Evolutionary conservation across 768 basidiomycete genomes (phyloP).

Genomic region (Gyrodon lividus): DNA sequence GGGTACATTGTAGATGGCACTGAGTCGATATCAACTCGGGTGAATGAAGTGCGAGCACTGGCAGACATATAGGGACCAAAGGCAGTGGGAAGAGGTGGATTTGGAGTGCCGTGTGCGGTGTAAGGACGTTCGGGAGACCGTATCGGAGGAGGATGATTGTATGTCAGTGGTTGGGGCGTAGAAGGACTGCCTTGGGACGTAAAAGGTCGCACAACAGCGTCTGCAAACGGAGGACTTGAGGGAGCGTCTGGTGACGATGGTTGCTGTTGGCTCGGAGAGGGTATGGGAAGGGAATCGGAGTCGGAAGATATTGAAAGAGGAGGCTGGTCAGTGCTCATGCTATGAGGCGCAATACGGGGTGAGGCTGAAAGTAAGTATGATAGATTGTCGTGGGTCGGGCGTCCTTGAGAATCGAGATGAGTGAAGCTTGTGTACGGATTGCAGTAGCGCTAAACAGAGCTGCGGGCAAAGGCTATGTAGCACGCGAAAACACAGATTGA

Average conservation of each 20-base stretch:
- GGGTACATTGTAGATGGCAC: slow-evolving; percentile 20
- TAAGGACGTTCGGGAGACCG: slow-evolving; percentile 21
- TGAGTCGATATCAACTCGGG: slow-evolving; percentile 44
- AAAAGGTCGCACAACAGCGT: slow-evolving; percentile 27
- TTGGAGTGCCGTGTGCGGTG: slow-evolving; percentile 13
- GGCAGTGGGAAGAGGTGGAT: not conserved
- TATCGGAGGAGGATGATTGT: not conserved
- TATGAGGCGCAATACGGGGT: not conserved
- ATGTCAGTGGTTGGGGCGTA: slow-evolving; percentile 7
- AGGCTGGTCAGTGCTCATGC: not conserved
- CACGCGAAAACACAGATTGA: not conserved
- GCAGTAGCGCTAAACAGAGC: not conserved
- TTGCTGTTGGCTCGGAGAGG: not conserved
- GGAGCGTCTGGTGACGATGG: slow-evolving; percentile 6
- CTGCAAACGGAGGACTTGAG: slow-evolving; percentile 24
- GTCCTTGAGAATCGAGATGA: not conserved
- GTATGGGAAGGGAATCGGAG: not conserved
- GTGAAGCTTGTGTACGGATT: not conserved
- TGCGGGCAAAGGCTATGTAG: not conserved
- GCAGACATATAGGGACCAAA: slow-evolving; percentile 34
- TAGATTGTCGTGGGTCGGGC: not conserved
- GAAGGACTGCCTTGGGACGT: slow-evolving; percentile 27
- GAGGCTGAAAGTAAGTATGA: not conserved
- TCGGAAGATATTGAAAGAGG: not conserved
- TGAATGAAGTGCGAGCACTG: slow-evolving; percentile 53